Evolutionary conservation across 805 yeast genomes (phyloP), one percentile per base, ranked within the genome.

Genomic region (Candida fluviatilis): DNA sequence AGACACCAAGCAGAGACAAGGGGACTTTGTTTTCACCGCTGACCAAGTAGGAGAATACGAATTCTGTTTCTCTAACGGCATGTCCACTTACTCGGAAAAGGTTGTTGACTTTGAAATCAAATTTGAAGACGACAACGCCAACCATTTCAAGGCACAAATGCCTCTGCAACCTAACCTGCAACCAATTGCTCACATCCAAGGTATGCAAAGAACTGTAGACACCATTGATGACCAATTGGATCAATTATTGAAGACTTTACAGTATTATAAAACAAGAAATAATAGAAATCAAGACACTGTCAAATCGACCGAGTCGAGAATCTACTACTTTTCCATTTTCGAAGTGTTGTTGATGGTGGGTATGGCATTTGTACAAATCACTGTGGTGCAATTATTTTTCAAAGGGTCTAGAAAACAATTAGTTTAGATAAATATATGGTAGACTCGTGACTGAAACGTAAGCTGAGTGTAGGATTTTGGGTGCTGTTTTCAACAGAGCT

Each of bases 261-360:
- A 82, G 51, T 84, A 90, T 63, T 89, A 90, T 71, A 84, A 81
- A 64, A 81, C 95, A 10, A 82, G 99, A 69, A 91, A 86, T 63
- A 80, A 80, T 66, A 78, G 98, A 66, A 91, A 91, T 66, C 93
- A 87, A 76, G 78, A 83, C 36, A 87, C 96, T 31, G 96, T 87
- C 46, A 72, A 73, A 60, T 78, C 87, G 36, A 87, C 95, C 23
- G 86, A 82, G 54, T 67, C 81, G 14, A 79, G 95, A 57, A 75
- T 87, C 42, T 82, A 84, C 56, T 86, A 82, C 76, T 76, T 85
- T 54, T 80, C 90, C 33, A 64, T 85, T 38, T 62, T 78, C 41
- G 89, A 83, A 57, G 84, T 86, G 47, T 57, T 77, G 30, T 69
- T 83, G 50, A 84, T 84, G 76, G 86, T 83, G 35, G 80, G 79